These are phyloP conservation scores for Aspergillus amoenus DNA, from an alignment of 2,329 filamentous ascomycete species.

Conservation along the genomic window DNA sequence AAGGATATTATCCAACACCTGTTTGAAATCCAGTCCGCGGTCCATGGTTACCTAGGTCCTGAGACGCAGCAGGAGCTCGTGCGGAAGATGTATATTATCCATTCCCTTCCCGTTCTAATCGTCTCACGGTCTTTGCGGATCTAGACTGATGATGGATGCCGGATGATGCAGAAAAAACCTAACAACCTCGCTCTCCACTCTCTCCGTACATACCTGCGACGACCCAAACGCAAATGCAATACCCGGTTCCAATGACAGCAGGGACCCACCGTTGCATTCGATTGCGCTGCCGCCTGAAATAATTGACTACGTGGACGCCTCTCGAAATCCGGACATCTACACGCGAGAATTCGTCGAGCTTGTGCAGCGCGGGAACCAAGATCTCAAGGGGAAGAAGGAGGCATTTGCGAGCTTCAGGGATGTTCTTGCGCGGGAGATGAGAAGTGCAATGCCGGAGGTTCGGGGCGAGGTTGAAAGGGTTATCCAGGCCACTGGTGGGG, in stretches of 20 bases:
- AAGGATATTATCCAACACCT: constrained; percentile 63
- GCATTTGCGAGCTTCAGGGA: constrained; percentile 60
- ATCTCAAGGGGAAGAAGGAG: constrained; percentile 60
- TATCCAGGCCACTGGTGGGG: constrained; percentile 40
- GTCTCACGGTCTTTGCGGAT: background rate
- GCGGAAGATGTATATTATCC: constrained; percentile 52
- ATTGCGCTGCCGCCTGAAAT: constrained; percentile 61
- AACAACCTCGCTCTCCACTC: constrained; percentile 53
- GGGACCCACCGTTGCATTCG: constrained; percentile 47
- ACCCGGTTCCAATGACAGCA: constrained; percentile 16
- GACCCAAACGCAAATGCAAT: constrained; percentile 30
- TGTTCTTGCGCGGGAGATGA: constrained; percentile 59
- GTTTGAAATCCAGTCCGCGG: constrained; percentile 60
- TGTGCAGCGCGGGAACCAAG: constrained; percentile 62
- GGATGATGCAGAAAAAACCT: constrained; percentile 47
- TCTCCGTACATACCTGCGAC: constrained; percentile 44
- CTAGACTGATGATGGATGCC: background rate
- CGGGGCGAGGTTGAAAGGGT: constrained; percentile 53
- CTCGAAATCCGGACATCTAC: constrained; percentile 66
- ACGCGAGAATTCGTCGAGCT: constrained; percentile 65
- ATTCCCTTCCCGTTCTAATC: background rate
- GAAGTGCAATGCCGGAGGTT: constrained; percentile 58
- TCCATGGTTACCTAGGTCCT: constrained; percentile 59
- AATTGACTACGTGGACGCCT: constrained; percentile 61
- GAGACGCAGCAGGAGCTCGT: constrained; percentile 59